Evolutionary conservation across 257 asterid genomes (phyloP).

Genomic region (Forsythia viridissima): DNA sequence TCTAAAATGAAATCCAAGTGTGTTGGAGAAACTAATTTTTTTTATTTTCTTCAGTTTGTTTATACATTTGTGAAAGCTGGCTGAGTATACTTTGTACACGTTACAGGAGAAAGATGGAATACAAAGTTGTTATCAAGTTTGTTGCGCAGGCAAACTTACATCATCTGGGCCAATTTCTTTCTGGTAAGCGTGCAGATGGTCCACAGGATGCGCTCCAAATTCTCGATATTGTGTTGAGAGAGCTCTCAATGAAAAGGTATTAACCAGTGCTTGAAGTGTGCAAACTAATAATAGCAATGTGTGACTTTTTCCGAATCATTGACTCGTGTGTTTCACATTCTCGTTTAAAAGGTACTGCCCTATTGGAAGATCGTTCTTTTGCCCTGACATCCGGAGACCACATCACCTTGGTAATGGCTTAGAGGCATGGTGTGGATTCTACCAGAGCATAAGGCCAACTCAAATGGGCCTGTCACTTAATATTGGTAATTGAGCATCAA

Average conservation of each 20-base stretch:
- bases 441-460: constrained; percentile 97
- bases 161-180: constrained; percentile 89
- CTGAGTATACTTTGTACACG: neutral
- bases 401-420: constrained; percentile 92
- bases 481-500: constrained; percentile 52
- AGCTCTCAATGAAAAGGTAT: constrained; percentile 82
- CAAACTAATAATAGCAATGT: neutral
- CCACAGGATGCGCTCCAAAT: constrained; percentile 95
- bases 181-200: constrained; percentile 90
- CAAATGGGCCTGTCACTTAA: constrained; percentile 98
- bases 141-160: constrained; percentile 86
- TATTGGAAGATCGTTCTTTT: constrained; percentile 90
- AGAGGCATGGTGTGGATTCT: constrained; percentile 99
- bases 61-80: neutral
- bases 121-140: constrained; percentile 80
- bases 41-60: neutral
- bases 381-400: constrained; percentile 83
- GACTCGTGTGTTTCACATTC: constrained; percentile 1
- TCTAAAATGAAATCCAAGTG: neutral
- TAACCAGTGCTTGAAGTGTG: neutral
- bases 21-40: neutral
- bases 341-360: constrained; percentile 70
- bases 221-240: constrained; percentile 91
- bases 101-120: constrained; percentile 78
- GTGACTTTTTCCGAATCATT: constrained; percentile 6